These are phyloP conservation scores for Neopestalotiopsis sp. DNA, from an alignment of 2,329 filamentous ascomycete species.

Conservation along the genomic window DNA sequence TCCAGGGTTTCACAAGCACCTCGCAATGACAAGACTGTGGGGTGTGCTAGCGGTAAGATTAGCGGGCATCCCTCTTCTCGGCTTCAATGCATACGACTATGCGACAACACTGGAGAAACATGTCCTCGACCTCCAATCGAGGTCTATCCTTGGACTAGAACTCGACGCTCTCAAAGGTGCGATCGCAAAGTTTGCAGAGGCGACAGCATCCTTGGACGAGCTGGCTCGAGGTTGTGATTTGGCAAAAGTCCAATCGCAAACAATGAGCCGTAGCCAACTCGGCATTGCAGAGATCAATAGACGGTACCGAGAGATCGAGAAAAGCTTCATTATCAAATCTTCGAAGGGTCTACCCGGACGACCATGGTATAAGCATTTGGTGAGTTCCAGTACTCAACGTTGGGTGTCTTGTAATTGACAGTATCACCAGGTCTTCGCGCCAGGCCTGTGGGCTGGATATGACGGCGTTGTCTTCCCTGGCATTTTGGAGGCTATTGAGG, in stretches of 20 bases:
- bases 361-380: constrained; percentile 23
- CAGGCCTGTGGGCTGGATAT: constrained; percentile 24
- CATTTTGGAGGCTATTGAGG: constrained; percentile 22
- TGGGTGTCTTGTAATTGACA: background rate
- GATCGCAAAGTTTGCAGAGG: constrained; percentile 16
- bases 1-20: constrained; percentile 56
- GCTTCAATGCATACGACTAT: constrained; percentile 22
- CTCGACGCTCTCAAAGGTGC: constrained; percentile 16
- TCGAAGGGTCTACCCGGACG: constrained; percentile 18
- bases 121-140: constrained; percentile 14
- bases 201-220: constrained; percentile 17
- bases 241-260: background rate
- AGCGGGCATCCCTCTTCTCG: constrained; percentile 21
- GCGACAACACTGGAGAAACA: constrained; percentile 17
- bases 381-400: background rate
- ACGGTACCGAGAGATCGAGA: constrained; percentile 21
- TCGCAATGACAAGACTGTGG: constrained; percentile 54
- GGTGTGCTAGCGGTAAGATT: constrained; percentile 24
- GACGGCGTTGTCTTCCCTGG: constrained; percentile 23
- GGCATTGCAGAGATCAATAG: constrained; percentile 16
- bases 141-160: background rate
- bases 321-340: constrained; percentile 15
- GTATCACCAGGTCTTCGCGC: constrained; percentile 19
- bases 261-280: background rate
- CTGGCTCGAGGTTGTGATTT: constrained; percentile 2